Evolutionary conservation across 2,329 filamentous ascomycete species (phyloP), one percentile per base, ranked within the genome.

Genomic region (Epichloe glyceriae): DNA sequence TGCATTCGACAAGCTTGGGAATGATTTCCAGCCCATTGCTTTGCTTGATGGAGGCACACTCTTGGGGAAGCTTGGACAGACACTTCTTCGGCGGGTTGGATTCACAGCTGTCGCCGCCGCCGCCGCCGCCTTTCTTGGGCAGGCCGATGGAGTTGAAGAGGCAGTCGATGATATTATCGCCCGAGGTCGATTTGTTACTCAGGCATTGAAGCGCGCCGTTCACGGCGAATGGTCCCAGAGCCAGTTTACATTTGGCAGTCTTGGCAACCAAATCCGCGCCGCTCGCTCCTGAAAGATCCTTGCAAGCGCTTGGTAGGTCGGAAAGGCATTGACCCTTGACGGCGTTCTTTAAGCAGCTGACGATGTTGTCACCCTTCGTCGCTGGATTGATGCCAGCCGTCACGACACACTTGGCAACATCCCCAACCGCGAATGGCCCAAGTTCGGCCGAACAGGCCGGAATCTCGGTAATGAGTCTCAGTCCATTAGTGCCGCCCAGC

Each of bases 141-240:
- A 52, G 46, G 30, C 46, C 50, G 3, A 49, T 22, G 2, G 37
- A 14, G 5, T 11, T 19, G 14, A 33, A 4, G 30, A 53, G 38
- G 30, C 52, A 53, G 17, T 3, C n/a, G 22, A 53, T 33, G 15
- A 53, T 39, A n/a, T 43, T 33, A 8, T 52, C 46, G n/a, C 52
- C 52, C 12, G 17, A 7, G 17, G 12, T 30, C 4, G 22, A 14
- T 2, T 38, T 22, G 5, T 40, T 26, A 3, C 2, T 30, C 7
- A 53, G n/a, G 38, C 52, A 53, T 6, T 41, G n/a, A 15, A 19
- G 8, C 5, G 44, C 19, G 1, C 4, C 7, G 15, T 14, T 20
- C 19, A 44, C 33, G n/a, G 38, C 47, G 12, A 53, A 53, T 17
- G 52, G 52, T 12, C 52, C 52, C 37, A 53, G 46, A 20, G 26